Evolutionary conservation across 345 rosid genomes (phyloP), one percentile per base, ranked within the genome.

Genomic region (Pseudoturritis turrita): DNA sequence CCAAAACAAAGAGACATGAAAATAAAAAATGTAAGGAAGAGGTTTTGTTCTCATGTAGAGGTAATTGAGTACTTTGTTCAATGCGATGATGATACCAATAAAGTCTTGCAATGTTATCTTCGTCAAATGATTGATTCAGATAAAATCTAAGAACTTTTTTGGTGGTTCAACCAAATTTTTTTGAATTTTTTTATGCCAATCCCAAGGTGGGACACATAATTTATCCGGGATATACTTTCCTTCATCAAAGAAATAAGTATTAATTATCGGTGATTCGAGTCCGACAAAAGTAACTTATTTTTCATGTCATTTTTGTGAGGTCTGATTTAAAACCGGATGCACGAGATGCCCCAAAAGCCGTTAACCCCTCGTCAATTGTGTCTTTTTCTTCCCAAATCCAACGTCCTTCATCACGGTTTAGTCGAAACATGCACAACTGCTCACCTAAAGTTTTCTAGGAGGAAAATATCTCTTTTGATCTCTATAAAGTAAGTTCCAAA

Each of bases 321-420:
- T 25, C 14, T 40, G 14, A 4, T 40, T 21, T 41, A 23, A 3
- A 60, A 7, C n/a, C 50, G 1, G 35, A 14, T 14, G 2, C 14
- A 18, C 9, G 12, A 14, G 50, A 9, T 40, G 4, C 65, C 0
- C 65, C 65, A 3, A 60, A 60, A 15, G 40, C 4, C 9, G 67
- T 62, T 23, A 47, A 17, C 14, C 15, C 53, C 2, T 62, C 67
- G 1, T 44, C 40, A 3, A 44, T 4, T 40, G 1, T 40, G 0
- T 60, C 22, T n/a, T 39, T 22, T 35, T 60, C 65, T 9, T 60
- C 50, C 65, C 67, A 62, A 28, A 11, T 10, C 53, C 67, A 62
- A 28, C n/a, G n/a, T n/a, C 1, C 8, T 6, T 6, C 18, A 61
- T 44, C 6, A 10, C 11, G 33, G 21, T 26, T 62, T 11, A 62